Evolutionary conservation across 208 protist species (phyloP).

Genomic region (Leishmania tarentolae): DNA sequence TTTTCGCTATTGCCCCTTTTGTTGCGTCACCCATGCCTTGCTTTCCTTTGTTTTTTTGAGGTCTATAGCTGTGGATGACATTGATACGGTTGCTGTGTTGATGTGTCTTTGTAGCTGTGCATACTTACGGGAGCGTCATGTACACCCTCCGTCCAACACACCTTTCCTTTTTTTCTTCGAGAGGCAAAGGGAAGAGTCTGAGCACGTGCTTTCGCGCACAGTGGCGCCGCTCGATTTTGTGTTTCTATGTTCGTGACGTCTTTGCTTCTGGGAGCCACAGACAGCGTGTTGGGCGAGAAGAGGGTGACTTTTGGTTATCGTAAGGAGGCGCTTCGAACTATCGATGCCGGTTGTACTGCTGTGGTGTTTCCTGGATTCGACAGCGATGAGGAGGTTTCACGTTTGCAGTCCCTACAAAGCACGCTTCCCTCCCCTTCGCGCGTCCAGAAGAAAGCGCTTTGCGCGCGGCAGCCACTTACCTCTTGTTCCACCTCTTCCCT

Average conservation of each 20-base stretch:
- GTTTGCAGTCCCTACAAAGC: neutral
- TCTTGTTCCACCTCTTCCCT: neutral
- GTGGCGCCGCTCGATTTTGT: neutral
- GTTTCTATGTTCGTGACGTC: neutral
- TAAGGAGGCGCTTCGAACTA: neutral
- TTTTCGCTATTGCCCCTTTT: constrained; percentile 2
- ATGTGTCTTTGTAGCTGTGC: constrained; percentile 8
- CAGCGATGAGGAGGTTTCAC: neutral
- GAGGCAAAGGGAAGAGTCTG: neutral
- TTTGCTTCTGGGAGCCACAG: neutral
- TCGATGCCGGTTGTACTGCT: neutral
- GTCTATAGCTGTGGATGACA: neutral
- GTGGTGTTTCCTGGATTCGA: neutral
- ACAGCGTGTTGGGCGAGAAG: neutral
- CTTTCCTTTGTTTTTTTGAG: neutral
- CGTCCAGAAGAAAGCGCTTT: neutral
- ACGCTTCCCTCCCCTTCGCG: neutral
- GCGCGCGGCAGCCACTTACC: neutral
- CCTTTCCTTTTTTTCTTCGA: neutral
- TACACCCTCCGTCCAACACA: neutral
- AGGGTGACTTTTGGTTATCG: neutral
- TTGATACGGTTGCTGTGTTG: neutral
- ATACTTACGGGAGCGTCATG: neutral
- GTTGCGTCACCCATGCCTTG: constrained; percentile 1
- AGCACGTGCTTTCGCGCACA: neutral